Base-by-base conservation (phyloP, 2,329 filamentous ascomycete species). In the Alternaria sp. region DNA sequence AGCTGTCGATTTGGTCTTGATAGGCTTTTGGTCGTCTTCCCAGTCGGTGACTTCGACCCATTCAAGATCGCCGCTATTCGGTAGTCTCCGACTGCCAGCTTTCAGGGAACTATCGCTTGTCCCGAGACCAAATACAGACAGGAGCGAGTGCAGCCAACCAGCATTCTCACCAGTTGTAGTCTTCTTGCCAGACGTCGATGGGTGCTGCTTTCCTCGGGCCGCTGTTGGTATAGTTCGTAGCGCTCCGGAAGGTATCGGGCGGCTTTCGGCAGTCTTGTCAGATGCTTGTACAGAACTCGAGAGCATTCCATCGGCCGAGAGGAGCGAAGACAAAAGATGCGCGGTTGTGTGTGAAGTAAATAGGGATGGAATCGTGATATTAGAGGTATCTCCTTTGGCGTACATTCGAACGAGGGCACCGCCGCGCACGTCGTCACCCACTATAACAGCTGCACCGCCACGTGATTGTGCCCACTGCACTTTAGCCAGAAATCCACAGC, bases 371-470 rank as follows among this genome's bases (percentile, higher is more conserved):
- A 99, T 97, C 0, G 93, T 93, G 67, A 98, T 87, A 73, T 97
- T 97, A 34, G 94, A 96, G 4, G 94, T 97, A 75, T 98, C 94
- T 38, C 94, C 95, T 72, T 92, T 89, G n/a, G 95, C 95, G 78
- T 97, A 98, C 95, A 99, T 99, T 70, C 96, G 95, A 52, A 98
- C 92, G 63, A 99, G 82, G 36, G 91, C 91, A 4, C 93, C 94
- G 45, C 94, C 94, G 63, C 92, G 91, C 59, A 92, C 90, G 77
- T 97, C 92, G 78, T 99, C 95, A 27, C 95, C 95, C 3, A 99
- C 94, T 66, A 99, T 96, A 62, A 99, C 84, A 36, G 92, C 95
- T 61, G 93, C 86, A 20, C 91, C 95, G 25, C 95, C 95, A 73
- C 95, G 88, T 63, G 93, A 87, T 78, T 99, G 95, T 12, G 92